Percentiles rank a stretch among this genome's conserved stretches.
Evolutionary conservation across 2,329 filamentous ascomycete genomes (phyloP).

Genomic region (Elsinoe ampelina): DNA sequence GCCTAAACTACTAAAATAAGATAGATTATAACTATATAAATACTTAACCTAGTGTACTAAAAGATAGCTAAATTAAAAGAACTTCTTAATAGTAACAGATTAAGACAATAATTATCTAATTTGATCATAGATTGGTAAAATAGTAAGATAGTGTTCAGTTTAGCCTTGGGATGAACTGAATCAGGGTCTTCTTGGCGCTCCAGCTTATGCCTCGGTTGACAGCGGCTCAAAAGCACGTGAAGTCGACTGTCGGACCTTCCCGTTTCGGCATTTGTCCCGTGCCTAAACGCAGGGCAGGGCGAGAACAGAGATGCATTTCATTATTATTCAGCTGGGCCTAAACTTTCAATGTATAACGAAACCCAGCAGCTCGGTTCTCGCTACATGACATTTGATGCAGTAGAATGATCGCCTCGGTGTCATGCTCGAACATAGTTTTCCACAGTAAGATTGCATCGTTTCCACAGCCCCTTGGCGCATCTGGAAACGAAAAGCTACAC

Average conservation of each 20-base stretch:
- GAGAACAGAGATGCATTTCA: background rate
- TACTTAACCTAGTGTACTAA: too few species aligned
- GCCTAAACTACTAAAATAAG: too few species aligned
- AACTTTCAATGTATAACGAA: background rate
- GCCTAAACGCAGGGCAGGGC: background rate
- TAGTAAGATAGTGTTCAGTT: too few species aligned
- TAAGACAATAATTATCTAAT: too few species aligned
- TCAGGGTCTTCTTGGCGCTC: too few species aligned
- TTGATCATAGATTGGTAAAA: too few species aligned
- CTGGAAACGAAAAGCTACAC: background rate
- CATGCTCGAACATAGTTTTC: background rate
- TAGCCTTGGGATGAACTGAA: too few species aligned
- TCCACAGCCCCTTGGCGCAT: background rate
- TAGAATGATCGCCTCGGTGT: background rate
- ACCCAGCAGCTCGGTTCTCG: background rate
- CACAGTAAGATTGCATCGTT: background rate
- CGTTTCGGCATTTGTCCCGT: slow-evolving; percentile 1
- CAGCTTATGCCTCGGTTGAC: too few species aligned
- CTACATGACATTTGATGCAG: background rate
- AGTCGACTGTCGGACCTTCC: background rate
- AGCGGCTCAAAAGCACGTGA: slow-evolving; percentile 5
- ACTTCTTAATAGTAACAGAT: too few species aligned
- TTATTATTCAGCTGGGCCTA: background rate
- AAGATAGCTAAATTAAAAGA: too few species aligned
- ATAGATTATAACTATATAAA: too few species aligned